Conservation (phyloP, 257 asterid genomes). For the Salvia splendens region DNA sequence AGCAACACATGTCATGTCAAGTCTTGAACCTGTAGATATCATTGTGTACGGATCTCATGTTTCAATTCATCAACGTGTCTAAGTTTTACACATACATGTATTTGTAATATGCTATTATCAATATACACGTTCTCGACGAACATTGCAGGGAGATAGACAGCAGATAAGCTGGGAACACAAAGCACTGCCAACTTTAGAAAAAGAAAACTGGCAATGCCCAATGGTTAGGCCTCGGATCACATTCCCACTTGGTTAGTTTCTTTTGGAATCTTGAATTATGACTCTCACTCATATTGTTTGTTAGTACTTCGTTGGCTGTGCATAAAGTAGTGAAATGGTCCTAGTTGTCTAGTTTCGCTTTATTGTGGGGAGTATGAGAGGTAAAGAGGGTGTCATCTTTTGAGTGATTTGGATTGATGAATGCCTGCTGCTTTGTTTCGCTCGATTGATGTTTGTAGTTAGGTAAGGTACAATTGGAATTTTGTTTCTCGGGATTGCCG, state of each 20-base stretch:
- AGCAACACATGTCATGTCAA: not conserved
- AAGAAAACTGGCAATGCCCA: constrained; percentile 35
- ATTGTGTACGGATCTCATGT: not conserved
- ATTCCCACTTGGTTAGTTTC: constrained; percentile 31
- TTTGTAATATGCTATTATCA: not conserved
- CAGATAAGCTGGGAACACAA: constrained; percentile 23
- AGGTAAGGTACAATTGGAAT: not conserved
- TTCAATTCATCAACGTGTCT: not conserved
- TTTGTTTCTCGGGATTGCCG: constrained; percentile 60
- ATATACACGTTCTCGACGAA: not conserved
- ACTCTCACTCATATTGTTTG: constrained; percentile 30
- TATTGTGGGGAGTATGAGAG: constrained; percentile 49
- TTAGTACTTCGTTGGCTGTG: constrained; percentile 29
- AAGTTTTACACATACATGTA: not conserved
- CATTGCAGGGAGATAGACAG: constrained; percentile 28
- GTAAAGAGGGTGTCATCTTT: constrained; percentile 39
- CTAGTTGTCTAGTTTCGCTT: constrained; percentile 36
- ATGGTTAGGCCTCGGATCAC: constrained; percentile 42
- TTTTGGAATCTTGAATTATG: constrained; percentile 32
- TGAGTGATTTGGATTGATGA: constrained; percentile 34
- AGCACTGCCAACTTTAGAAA: constrained; percentile 30
- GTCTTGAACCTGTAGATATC: not conserved
- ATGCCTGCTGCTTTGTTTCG: constrained; percentile 27
- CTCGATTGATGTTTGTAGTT: constrained; percentile 29
- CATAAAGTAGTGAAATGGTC: constrained; percentile 33